These are phyloP conservation scores for Ustilago tritici DNA, from an alignment of 1,284 basidiomycete genomes.

Conservation along the genomic window DNA sequence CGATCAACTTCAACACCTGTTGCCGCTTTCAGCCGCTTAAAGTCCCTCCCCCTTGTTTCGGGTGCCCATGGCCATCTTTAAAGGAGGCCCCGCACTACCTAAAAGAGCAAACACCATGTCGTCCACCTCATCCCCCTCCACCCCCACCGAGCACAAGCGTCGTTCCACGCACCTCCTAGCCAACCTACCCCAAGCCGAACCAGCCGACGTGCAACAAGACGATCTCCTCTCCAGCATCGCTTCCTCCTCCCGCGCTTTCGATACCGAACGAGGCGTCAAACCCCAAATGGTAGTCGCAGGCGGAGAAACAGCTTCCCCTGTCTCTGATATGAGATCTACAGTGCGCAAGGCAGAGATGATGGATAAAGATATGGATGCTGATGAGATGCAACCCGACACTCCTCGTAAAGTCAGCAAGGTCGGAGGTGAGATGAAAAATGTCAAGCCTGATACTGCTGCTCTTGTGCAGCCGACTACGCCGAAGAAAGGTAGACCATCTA, in stretches of 20 bases:
- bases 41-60: not conserved
- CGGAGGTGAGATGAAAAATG: not conserved
- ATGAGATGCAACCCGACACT: not conserved
- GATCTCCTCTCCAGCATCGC: slow-evolving; percentile 1
- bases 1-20: not conserved
- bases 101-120: slow-evolving; percentile 15
- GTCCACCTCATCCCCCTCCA: not conserved
- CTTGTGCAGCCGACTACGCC: slow-evolving; percentile 18
- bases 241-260: not conserved
- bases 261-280: slow-evolving; percentile 1
- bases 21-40: not conserved
- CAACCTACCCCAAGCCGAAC: slow-evolving; percentile 6
- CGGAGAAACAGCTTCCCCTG: not conserved
- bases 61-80: slow-evolving; percentile 20
- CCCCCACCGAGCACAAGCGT: slow-evolving; percentile 12
- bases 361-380: not conserved
- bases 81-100: slow-evolving; percentile 31
- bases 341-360: not conserved
- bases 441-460: not conserved
- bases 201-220: slow-evolving; percentile 9
- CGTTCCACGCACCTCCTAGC: slow-evolving; percentile 23
- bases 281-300: not conserved
- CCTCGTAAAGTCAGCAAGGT: slow-evolving; percentile 6
- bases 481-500: slow-evolving; percentile 11
- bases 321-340: slow-evolving; percentile 26